Evolutionary conservation across 2,329 filamentous ascomycete genomes (phyloP).

Genomic region (Pseudogymnoascus sp.): DNA sequence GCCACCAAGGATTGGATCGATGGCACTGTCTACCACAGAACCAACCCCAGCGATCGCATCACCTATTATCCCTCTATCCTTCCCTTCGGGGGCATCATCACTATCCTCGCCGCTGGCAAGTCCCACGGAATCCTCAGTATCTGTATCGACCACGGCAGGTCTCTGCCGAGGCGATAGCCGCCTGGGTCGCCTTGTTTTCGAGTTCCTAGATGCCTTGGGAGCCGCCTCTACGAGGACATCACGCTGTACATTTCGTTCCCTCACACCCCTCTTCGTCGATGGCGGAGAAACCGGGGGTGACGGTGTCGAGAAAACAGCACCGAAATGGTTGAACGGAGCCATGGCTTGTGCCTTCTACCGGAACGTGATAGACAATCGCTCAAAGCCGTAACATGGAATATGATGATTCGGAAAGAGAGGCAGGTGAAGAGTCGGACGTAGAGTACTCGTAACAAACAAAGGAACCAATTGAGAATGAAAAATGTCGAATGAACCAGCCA

Average conservation of each 20-base stretch:
- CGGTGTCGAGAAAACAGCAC: neutral
- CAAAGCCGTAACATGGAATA: neutral
- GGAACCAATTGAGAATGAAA: conserved; percentile 3
- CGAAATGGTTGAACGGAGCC: conserved; percentile 1
- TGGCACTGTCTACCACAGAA: neutral
- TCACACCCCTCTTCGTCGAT: neutral
- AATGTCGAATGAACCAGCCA: conserved; percentile 5
- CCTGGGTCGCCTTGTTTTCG: neutral
- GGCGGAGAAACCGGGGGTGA: neutral
- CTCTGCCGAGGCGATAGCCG: neutral
- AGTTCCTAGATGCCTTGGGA: neutral
- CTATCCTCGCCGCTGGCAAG: neutral
- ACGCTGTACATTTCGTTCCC: neutral
- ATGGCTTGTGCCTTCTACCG: neutral
- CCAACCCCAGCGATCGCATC: neutral
- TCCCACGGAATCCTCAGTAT: neutral
- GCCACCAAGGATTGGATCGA: neutral
- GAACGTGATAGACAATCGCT: neutral
- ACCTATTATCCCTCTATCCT: neutral
- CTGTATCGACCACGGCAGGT: neutral
- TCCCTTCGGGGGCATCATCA: neutral
- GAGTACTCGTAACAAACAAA: neutral
- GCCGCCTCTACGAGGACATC: neutral
- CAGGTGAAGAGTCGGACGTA: neutral
- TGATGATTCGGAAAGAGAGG: neutral